Base-by-base conservation (phyloP, 2,329 filamentous ascomycete genomes). In the Alternaria incomplexa region DNA sequence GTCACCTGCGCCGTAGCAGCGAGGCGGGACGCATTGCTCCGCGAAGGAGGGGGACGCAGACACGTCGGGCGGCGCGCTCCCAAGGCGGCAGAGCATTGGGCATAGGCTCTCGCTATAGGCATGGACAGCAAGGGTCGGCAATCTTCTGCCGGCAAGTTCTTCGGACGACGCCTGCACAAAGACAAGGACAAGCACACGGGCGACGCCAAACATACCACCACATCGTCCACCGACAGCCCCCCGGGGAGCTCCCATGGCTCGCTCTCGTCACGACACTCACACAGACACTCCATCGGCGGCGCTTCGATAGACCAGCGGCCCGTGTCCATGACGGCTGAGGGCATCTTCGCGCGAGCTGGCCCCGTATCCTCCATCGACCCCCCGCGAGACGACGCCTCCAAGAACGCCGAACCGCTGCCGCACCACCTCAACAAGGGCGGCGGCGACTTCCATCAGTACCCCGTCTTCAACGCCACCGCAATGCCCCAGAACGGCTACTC, bases 331-430 rank as follows among this genome's bases (percentile, higher is more conserved):
- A 90, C 90, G 59, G 73, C 81, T n/a, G 86, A 89, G 71, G 82
- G 85, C 63, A 82, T 94, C 64, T 91, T 91, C 75, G 89, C 90
- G 83, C 90, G 89, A 76, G 90, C 93, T 32, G 93, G 93, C 62
- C 88, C 95, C 62, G 93, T 97, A 75, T 93, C 93, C 32, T 91
- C 92, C 26, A 94, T 97, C 68, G 93, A 94, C 30, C 97, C 96
- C 83, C 92, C 97, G 71, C 89, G 84, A 73, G 78, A 86, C 54
- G 78, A 86, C 58, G 91, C 92, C 77, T 86, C 86, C 52, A 89
- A 88, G 75, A 23, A 91, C 93, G 89, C 89, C 77, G 91, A 96
- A 59, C 91, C 91, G 61, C 85, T 92, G 62, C 92, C 93, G 28
- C 92, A 96, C 79, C 93, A 97, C 74, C 82, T 96, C 57, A 94